Evolutionary conservation across 2,329 filamentous ascomycete species (phyloP), one percentile per base, ranked within the genome.

Genomic region (Diaporthe humulicola): DNA sequence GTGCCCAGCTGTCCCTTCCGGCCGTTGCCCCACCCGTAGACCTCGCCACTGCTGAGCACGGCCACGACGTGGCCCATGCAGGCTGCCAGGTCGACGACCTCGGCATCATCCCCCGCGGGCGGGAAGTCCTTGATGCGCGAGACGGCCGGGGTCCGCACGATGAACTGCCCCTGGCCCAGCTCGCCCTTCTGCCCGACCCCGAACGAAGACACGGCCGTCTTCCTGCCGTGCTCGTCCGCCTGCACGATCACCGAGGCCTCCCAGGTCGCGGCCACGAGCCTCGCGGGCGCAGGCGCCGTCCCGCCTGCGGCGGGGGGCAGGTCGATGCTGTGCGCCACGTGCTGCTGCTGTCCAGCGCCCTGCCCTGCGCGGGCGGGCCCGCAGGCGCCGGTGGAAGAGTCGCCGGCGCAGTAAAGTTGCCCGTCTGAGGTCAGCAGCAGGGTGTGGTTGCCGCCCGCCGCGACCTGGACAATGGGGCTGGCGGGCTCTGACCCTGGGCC

Each of bases 11-110:
- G 96, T 0, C 94, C 94, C 81, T 98, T 97, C 33, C 95, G 90
- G 19, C 94, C 93, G 79, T 92, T 94, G 0, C 97, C 97, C 96
- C 96, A 98, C 3, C 95, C 96, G 81, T 94, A 98, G 1, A 93
- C 92, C 22, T 93, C 88, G 0, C 96, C 96, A 80, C 93, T 93
- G 57, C 89, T 89, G 4, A 98, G 84, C 0, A 98, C 89, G 2
- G 87, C 91, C 22, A 97, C 90, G 0, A 92, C 91, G 81, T 99
- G 97, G 30, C 91, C 91, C 87, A 98, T 93, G 42, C 94, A 91
- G 15, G 94, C 93, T 2, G 92, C 87, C 36, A 98, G 81, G 74
- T 93, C 89, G 1, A 90, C 83, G 5, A 98, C 82, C n/a, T 86
- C 83, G 0, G 88, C 88, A 0, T 85, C n/a, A n/a, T n/a, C n/a